These are phyloP conservation scores for Fusarium falciforme DNA, from an alignment of 2,329 filamentous ascomycete species.

Conservation along the genomic window DNA sequence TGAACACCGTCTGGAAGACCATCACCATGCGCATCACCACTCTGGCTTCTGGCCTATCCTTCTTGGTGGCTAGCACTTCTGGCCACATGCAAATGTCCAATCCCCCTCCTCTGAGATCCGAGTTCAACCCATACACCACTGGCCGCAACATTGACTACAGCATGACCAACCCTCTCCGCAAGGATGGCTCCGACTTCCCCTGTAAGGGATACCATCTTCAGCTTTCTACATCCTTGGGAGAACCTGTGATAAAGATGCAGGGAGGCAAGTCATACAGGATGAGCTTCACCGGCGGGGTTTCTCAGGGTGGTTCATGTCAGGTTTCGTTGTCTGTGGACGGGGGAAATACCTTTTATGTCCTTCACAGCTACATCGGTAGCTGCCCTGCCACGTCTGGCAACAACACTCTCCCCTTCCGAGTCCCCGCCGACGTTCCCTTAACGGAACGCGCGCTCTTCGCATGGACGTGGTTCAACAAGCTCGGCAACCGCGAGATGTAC, in stretches of 20 bases:
- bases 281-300: constrained; percentile 63
- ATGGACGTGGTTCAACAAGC: constrained; percentile 73
- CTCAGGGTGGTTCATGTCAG: constrained; percentile 72
- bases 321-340: constrained; percentile 71
- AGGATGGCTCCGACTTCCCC: constrained; percentile 74
- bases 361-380: constrained; percentile 49
- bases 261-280: constrained; percentile 65
- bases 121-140: constrained; percentile 60
- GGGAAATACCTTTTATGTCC: constrained; percentile 68
- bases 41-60: not conserved
- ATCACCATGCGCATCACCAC: not conserved
- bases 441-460: constrained; percentile 64
- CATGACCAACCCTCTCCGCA: constrained; percentile 73
- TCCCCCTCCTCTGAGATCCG: constrained; percentile 63
- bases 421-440: constrained; percentile 63
- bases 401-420: constrained; percentile 56
- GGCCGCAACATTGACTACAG: constrained; percentile 70
- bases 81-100: constrained; percentile 63
- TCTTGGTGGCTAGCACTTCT: not conserved
- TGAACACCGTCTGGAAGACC: not conserved
- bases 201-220: constrained; percentile 72
- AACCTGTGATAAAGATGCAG: constrained; percentile 61
- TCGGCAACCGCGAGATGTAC: constrained; percentile 76
- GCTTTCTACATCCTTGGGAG: constrained; percentile 47
- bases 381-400: constrained; percentile 46